phyloP scores from a whole-genome alignment of 306 rosid species.

The Bauhinia variegata region DNA sequence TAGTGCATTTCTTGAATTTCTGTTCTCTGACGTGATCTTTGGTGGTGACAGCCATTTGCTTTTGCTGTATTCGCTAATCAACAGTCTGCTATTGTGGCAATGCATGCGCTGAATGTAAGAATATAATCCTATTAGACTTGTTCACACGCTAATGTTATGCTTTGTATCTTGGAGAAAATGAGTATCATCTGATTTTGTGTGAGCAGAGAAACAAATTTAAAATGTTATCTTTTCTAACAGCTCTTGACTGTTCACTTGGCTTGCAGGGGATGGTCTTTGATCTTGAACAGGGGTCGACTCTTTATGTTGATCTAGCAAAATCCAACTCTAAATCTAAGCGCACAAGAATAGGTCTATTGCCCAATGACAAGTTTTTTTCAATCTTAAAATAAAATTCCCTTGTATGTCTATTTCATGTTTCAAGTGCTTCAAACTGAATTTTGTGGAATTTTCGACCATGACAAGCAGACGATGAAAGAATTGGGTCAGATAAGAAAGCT shows the following conservation, averaged over 20 bases:
- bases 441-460: constrained; percentile 32
- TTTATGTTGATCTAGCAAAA: constrained; percentile 88
- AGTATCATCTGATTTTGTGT: constrained; percentile 1
- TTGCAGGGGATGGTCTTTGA: constrained; percentile 95
- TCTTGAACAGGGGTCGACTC: constrained; percentile 85
- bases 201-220: background rate
- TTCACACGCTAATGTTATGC: constrained; percentile 10
- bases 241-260: constrained; percentile 36
- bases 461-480: constrained; percentile 71
- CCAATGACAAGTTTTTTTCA: constrained; percentile 9
- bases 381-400: background rate
- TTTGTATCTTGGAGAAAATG: background rate
- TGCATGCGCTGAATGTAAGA: constrained; percentile 88
- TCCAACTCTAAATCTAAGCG: constrained; percentile 94
- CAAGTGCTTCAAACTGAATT: constrained; percentile 28
- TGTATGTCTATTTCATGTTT: background rate
- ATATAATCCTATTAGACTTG: background rate
- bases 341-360: constrained; percentile 56
- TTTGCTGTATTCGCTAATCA: constrained; percentile 87
- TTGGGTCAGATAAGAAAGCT: constrained; percentile 78
- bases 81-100: constrained; percentile 77
- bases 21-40: constrained; percentile 14
- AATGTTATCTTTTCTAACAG: constrained; percentile 21
- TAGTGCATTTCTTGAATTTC: background rate
- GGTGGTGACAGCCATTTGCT: constrained; percentile 74